A percentile compares a stretch with the other conserved stretches of the same genome.
phyloP scores from a whole-genome alignment of 202 grass and related monocot species.

The Thinopyrum obtusiflorum region DNA sequence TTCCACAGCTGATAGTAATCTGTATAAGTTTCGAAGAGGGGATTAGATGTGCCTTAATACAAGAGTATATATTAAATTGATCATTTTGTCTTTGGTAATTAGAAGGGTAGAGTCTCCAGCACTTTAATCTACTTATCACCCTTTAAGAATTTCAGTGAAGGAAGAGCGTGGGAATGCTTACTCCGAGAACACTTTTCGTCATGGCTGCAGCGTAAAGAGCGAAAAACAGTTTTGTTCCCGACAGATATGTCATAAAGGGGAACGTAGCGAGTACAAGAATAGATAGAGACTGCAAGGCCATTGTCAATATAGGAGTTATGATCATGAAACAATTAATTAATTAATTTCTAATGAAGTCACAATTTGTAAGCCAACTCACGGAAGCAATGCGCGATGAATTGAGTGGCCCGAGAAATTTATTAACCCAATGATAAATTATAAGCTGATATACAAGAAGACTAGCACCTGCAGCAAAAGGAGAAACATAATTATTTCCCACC shows the following conservation, averaged over 20 bases:
- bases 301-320: constrained; percentile 9
- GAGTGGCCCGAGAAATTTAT: constrained; percentile 51
- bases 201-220: constrained; percentile 43
- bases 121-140: neutral
- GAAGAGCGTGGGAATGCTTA: constrained; percentile 21
- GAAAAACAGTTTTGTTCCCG: constrained; percentile 25
- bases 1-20: constrained; percentile 51
- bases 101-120: neutral
- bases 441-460: constrained; percentile 64
- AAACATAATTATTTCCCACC: neutral
- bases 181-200: constrained; percentile 44
- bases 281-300: constrained; percentile 37
- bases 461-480: neutral
- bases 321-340: neutral
- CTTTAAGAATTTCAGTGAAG: neutral
- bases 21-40: constrained; percentile 10
- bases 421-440: constrained; percentile 36
- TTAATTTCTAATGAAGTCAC: neutral
- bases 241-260: constrained; percentile 63
- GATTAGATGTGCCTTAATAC: neutral
- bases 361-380: constrained; percentile 8
- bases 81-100: neutral
- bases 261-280: constrained; percentile 45
- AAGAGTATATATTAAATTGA: neutral
- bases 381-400: constrained; percentile 41